phyloP scores from a whole-genome alignment of 2,329 filamentous ascomycete species.

The Bipolaris bicolor region DNA sequence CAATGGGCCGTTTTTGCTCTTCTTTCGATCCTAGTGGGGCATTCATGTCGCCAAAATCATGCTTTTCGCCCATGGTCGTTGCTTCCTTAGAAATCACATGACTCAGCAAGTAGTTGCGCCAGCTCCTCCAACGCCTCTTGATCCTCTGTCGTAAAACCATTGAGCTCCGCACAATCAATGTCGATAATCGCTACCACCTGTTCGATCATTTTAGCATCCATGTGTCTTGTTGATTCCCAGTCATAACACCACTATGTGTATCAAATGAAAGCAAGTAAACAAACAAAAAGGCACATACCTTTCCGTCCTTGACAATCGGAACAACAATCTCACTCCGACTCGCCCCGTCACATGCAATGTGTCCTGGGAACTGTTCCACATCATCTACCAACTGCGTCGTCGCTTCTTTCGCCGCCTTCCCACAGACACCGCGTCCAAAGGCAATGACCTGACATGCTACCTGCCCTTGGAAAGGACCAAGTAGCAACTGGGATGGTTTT shows the following conservation, averaged over 20 bases:
- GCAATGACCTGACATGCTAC: conserved; percentile 77
- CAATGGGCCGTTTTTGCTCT: background rate
- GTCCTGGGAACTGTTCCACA: conserved; percentile 76
- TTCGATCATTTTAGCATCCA: conserved; percentile 18
- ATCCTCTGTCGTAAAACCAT: conserved; percentile 74
- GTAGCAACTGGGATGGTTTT: conserved; percentile 63
- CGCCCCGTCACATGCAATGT: conserved; percentile 80
- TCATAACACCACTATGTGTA: background rate
- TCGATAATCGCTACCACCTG: conserved; percentile 77
- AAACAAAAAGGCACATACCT: conserved; percentile 46
- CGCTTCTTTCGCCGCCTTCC: conserved; percentile 66
- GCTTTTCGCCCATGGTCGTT: background rate
- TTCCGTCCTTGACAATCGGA: conserved; percentile 64
- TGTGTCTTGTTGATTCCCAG: background rate
- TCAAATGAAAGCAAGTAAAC: conserved; percentile 19
- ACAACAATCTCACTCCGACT: conserved; percentile 83
- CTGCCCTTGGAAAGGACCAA: conserved; percentile 79
- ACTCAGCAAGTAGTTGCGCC: conserved; percentile 40
- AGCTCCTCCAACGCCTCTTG: conserved; percentile 69
- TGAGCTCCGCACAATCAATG: conserved; percentile 71
- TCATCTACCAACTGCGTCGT: conserved; percentile 70
- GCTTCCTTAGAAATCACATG: conserved; percentile 40
- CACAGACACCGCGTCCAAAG: conserved; percentile 78
- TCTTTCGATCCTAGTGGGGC: too few relatives aligned
- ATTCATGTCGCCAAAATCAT: background rate